Conservation (phyloP, 1,284 basidiomycete genomes). For the Psilocybe mexicana region DNA sequence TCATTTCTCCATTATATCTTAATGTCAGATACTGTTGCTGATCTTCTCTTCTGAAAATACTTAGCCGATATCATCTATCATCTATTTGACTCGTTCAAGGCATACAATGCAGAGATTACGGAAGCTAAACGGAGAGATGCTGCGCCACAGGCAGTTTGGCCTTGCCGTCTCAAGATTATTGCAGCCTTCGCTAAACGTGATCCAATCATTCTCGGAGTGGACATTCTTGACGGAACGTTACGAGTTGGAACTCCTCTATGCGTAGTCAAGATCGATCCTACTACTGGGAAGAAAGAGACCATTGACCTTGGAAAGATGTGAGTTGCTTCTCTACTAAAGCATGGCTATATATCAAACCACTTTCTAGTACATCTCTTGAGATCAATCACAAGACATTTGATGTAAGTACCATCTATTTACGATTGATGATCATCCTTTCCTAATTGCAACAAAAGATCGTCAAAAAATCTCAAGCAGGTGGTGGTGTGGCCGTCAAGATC, state of each 20-base stretch:
- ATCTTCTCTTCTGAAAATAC: constrained; percentile 8
- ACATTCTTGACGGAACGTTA: constrained; percentile 92
- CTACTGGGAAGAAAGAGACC: constrained; percentile 88
- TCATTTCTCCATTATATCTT: constrained; percentile 18
- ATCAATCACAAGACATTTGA: constrained; percentile 89
- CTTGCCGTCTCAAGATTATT: constrained; percentile 91
- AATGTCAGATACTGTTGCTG: constrained; percentile 1
- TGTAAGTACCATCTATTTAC: constrained; percentile 40
- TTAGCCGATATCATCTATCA: constrained; percentile 98
- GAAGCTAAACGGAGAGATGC: constrained; percentile 94
- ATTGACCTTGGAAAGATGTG: constrained; percentile 94
- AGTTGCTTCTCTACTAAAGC: constrained; percentile 32
- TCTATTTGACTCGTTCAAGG: constrained; percentile 95
- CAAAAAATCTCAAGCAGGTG: constrained; percentile 92
- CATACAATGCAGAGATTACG: constrained; percentile 91
- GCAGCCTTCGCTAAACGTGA: constrained; percentile 96
- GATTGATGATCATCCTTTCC: too few relatives aligned
- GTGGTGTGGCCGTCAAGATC: constrained; percentile 97
- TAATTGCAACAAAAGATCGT: constrained; percentile 57
- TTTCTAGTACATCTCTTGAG: constrained; percentile 82
- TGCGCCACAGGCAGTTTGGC: constrained; percentile 96
- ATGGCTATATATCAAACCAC: constrained; percentile 7
- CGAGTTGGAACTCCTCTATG: constrained; percentile 96
- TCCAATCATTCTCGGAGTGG: constrained; percentile 96
- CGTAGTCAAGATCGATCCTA: constrained; percentile 88